These are phyloP conservation scores for Stachybotrys echinatus DNA, from an alignment of 2,329 filamentous ascomycete genomes.

Conservation along the genomic window DNA sequence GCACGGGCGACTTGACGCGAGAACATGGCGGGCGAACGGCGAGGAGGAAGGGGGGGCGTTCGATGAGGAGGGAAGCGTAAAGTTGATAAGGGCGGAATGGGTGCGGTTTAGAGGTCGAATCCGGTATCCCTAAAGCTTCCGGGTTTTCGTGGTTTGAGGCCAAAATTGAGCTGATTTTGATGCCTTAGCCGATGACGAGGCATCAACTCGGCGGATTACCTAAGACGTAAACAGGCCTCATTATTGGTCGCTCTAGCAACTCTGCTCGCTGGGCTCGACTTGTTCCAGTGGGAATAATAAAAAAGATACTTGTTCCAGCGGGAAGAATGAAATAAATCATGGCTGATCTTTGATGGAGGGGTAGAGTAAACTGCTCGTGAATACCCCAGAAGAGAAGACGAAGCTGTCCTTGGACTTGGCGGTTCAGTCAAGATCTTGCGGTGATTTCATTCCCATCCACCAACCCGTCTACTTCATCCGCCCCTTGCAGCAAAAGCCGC, in stretches of 20 bases:
- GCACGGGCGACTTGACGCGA: slow-evolving; percentile 56
- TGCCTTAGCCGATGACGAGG: slow-evolving; percentile 32
- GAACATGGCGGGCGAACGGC: slow-evolving; percentile 40
- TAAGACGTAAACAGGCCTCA: slow-evolving; percentile 11
- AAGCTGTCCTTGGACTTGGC: no score
- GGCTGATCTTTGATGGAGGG: no score
- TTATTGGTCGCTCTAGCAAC: background rate
- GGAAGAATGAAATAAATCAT: background rate
- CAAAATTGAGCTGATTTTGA: slow-evolving; percentile 37
- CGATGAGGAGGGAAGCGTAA: slow-evolving; percentile 13
- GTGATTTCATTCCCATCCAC: no score
- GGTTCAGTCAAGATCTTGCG: no score
- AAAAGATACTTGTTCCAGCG: background rate
- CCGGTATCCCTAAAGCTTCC: slow-evolving; percentile 22
- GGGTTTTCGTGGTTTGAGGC: slow-evolving; percentile 26
- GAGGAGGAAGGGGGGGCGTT: slow-evolving; percentile 15
- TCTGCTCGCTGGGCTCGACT: background rate
- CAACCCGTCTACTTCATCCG: background rate
- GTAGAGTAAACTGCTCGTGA: no score
- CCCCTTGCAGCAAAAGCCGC: background rate
- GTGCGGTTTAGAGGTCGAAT: slow-evolving; percentile 18
- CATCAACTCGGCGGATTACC: slow-evolving; percentile 26
- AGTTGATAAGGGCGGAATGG: slow-evolving; percentile 11
- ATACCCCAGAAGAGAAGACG: no score
- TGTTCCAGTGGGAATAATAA: background rate